A percentile compares a stretch with the other conserved stretches of the same genome.
Conservation (phyloP, 345 rosid species). For the Salix koriyanagi region DNA sequence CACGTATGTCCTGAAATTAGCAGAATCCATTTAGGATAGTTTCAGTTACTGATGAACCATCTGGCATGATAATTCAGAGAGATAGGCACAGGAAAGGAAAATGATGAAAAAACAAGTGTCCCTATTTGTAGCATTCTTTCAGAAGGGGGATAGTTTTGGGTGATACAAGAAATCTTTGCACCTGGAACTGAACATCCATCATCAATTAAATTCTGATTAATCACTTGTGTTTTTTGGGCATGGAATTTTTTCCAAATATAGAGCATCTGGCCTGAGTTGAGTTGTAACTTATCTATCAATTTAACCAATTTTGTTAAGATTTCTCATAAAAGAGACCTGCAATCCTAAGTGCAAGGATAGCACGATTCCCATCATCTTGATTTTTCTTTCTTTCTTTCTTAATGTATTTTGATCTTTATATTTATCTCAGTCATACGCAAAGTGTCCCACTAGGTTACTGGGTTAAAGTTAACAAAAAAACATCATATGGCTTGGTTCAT, state of each 20-base stretch:
- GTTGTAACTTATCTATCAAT: background rate
- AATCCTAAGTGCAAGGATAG: background rate
- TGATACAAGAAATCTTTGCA: background rate
- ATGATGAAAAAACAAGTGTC: background rate
- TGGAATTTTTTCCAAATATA: background rate
- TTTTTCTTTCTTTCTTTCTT: too few species aligned
- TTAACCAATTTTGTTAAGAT: background rate
- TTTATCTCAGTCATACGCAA: background rate
- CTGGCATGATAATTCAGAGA: background rate
- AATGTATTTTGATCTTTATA: background rate
- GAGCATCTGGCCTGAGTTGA: background rate
- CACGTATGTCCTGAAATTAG: slow-evolving; percentile 68
- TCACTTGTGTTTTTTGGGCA: background rate
- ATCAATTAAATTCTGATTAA: background rate
- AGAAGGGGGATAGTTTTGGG: background rate
- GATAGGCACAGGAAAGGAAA: too few species aligned
- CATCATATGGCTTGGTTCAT: background rate
- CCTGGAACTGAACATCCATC: background rate
- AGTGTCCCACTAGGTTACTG: background rate
- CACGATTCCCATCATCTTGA: background rate
- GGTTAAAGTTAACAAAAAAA: background rate
- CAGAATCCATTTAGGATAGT: background rate
- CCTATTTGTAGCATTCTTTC: background rate
- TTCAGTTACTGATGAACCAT: background rate
- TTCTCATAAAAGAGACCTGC: background rate